Evolutionary conservation across 257 asterid genomes (phyloP).

Genomic region (Eustoma russellianum): DNA sequence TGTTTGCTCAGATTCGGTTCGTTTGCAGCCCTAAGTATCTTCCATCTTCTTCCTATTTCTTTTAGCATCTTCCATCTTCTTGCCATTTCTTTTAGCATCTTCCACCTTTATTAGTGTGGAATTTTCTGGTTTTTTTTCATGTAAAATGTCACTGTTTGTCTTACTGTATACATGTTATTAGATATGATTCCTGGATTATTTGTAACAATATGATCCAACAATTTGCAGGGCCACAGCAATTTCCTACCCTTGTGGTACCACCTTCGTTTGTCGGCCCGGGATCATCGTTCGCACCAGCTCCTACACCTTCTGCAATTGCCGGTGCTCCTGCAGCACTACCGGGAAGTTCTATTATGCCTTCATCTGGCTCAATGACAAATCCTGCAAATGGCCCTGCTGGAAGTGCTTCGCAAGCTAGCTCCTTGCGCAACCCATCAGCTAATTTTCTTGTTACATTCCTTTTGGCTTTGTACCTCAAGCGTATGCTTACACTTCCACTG

Average conservation of each 20-base stretch:
- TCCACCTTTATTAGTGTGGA: not conserved
- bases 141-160: not conserved
- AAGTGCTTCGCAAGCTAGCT: slow-evolving; percentile 41
- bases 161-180: not conserved
- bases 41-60: not conserved
- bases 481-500: slow-evolving; percentile 9
- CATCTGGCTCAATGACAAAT: slow-evolving; percentile 39
- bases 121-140: not conserved
- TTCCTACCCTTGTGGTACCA: slow-evolving; percentile 63
- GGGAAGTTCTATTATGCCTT: slow-evolving; percentile 43
- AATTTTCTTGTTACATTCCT: slow-evolving; percentile 28
- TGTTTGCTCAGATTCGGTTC: too few relatives aligned
- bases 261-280: slow-evolving; percentile 50
- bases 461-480: slow-evolving; percentile 25
- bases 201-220: too few relatives aligned
- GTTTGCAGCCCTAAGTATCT: too few relatives aligned
- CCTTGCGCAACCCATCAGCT: slow-evolving; percentile 24
- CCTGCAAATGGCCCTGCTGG: slow-evolving; percentile 78
- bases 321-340: slow-evolving; percentile 53
- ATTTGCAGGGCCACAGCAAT: slow-evolving; percentile 65
- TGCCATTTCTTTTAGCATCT: not conserved
- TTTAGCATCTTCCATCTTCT: too few relatives aligned
- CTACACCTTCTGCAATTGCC: slow-evolving; percentile 64
- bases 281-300: slow-evolving; percentile 63
- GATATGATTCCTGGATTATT: too few relatives aligned